A percentile compares a stretch with the other conserved stretches of the same genome.
Evolutionary conservation across 2,329 filamentous ascomycete genomes (phyloP).

Genomic region (Colletotrichum karsti): DNA sequence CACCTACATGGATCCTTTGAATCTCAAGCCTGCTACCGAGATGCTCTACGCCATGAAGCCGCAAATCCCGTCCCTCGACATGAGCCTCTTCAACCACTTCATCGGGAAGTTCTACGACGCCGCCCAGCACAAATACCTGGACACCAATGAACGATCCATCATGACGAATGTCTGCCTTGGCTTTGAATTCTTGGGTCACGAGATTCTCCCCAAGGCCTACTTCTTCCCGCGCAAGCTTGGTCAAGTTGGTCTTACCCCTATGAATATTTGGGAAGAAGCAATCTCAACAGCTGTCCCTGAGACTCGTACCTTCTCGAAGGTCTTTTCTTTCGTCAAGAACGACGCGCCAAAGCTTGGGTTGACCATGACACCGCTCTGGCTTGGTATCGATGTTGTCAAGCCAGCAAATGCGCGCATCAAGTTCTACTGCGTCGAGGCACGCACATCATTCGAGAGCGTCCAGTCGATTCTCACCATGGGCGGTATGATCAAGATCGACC

Average conservation of each 20-base stretch:
- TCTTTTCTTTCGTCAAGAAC: slow-evolving; percentile 1
- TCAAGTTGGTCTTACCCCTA: slow-evolving; percentile 1
- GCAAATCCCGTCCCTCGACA: slow-evolving; percentile 2
- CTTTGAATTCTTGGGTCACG: background rate
- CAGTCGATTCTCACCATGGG: background rate
- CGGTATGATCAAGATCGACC: background rate
- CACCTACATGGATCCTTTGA: slow-evolving; percentile 12
- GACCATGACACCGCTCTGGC: background rate
- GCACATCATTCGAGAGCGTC: background rate
- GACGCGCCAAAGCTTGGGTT: background rate
- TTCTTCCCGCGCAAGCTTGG: slow-evolving; percentile 11
- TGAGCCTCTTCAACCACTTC: slow-evolving; percentile 14
- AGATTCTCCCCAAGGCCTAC: slow-evolving; percentile 5
- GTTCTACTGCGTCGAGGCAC: slow-evolving; percentile 8
- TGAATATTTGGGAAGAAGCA: slow-evolving; percentile 10
- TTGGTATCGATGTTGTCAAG: background rate
- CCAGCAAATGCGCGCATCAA: slow-evolving; percentile 10
- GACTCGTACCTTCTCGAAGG: background rate
- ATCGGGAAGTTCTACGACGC: slow-evolving; percentile 4
- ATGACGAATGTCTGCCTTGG: slow-evolving; percentile 12
- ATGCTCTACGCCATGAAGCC: background rate
- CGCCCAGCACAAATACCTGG: background rate
- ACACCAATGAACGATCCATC: background rate
- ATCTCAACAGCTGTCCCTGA: background rate
- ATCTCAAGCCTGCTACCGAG: background rate